Base-by-base conservation (phyloP, 1,284 basidiomycete species). In the Ustilago bromivora region DNA sequence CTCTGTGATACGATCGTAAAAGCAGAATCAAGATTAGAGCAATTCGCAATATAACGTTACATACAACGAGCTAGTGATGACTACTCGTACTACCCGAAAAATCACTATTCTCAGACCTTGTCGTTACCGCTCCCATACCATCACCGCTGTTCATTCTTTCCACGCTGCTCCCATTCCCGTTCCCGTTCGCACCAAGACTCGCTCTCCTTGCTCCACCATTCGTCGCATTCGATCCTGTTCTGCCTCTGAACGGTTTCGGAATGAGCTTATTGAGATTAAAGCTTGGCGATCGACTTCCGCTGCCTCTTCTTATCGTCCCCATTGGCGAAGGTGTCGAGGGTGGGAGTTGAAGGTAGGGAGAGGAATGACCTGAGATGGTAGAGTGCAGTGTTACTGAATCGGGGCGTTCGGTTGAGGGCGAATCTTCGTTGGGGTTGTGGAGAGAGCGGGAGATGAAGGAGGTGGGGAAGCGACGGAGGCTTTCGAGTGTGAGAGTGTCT, bases 191-290 rank as follows among this genome's bases (percentile, higher is more conserved):
- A 9, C 11, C 28, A 51, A 8, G 11, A 34, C 43, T 46, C 8
- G 8, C 15, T 46, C 43, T 46, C n/a, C 43, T 46, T 28, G 23
- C 40, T 11, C n/a, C 43, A 19, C 43, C 43, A 19, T 19, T 46
- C 43, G 40, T 43, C 40, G 23, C n/a, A 23, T 10, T 28, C 4
- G 54, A 56, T 7, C 32, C 41, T n/a, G 64, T 40, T 0, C 65
- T 13, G 23, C 15, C 43, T 0, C 76, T 34, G 6, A 78, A 54
- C 6, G 72, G 58, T 13, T 65, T 69, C 2, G 69, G 72, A 12
- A 78, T 64, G 9, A 78, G 58, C 59, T 64, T 74, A 61, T 67
- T 71, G 23, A 78, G 58, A 38, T 71, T 78, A 35, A 78, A 78
- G 19, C 58, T 56, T 2, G 62, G 65, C 2, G 71, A 67, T n/a